A percentile compares a stretch with the other conserved stretches of the same genome.
Conservation (phyloP, 306 rosid genomes). For the Hylodesmum podocarpum region DNA sequence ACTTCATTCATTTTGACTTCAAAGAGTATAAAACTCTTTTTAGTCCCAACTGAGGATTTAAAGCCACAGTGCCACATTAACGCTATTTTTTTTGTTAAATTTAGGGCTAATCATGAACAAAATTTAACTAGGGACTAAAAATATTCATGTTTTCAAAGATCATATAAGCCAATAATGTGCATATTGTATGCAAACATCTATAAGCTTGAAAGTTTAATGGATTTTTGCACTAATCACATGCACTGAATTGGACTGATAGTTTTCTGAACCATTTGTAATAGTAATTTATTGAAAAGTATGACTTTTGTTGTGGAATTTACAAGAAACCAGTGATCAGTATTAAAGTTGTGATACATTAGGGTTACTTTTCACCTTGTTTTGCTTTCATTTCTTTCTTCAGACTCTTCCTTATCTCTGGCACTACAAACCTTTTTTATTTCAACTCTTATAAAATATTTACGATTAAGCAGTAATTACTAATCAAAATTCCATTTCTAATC, state of each 20-base stretch:
- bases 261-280: not conserved
- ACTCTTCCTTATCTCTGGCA: slow-evolving; percentile 1
- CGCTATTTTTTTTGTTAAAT: not conserved
- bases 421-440: not conserved
- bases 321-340: not conserved
- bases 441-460: not conserved
- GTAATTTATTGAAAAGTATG: not conserved
- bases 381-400: not conserved
- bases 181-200: slow-evolving; percentile 2
- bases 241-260: not conserved
- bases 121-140: not conserved
- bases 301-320: not conserved
- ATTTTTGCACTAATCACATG: not conserved
- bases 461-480: not conserved
- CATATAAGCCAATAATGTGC: not conserved
- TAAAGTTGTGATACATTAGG: not conserved
- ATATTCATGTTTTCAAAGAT: not conserved
- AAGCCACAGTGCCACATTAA: not conserved
- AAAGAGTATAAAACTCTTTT: not conserved
- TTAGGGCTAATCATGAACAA: not conserved
- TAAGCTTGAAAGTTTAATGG: not conserved
- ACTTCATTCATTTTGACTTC: not conserved
- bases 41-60: not conserved
- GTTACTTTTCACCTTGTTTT: slow-evolving; percentile 1
- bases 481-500: slow-evolving; percentile 30